Evolutionary conservation across 2,329 filamentous ascomycete genomes (phyloP).

Genomic region (Drechslerella coelobrocha): DNA sequence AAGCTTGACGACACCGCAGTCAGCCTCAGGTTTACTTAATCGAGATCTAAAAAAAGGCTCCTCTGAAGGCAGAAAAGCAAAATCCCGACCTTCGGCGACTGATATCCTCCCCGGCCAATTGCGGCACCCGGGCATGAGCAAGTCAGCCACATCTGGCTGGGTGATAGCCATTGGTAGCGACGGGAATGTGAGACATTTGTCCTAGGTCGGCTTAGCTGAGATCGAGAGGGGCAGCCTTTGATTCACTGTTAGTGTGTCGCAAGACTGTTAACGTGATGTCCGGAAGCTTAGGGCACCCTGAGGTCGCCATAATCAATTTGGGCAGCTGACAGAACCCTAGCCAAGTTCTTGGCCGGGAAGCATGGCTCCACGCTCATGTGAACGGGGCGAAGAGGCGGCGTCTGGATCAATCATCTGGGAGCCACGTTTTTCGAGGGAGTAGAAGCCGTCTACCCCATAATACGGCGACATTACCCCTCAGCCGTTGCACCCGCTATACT

Average conservation of each 20-base stretch:
- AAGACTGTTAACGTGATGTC: too few relatives aligned
- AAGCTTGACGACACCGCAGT: too few relatives aligned
- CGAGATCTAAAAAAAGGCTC: not conserved
- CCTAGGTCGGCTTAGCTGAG: constrained; percentile 23
- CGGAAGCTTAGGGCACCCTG: too few relatives aligned
- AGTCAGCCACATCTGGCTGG: constrained; percentile 42
- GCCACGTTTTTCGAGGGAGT: constrained; percentile 32
- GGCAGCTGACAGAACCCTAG: constrained; percentile 43
- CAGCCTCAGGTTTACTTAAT: too few relatives aligned
- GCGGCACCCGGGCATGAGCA: constrained; percentile 40
- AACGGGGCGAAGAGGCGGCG: constrained; percentile 24
- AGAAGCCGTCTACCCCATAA: constrained; percentile 19
- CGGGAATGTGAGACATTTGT: constrained; percentile 46
- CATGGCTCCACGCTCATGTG: constrained; percentile 41
- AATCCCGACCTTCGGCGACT: constrained; percentile 50
- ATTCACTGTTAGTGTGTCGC: constrained; percentile 25
- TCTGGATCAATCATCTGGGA: constrained; percentile 30
- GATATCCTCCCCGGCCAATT: constrained; percentile 47
- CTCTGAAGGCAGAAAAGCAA: too few relatives aligned
- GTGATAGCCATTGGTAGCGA: constrained; percentile 48
- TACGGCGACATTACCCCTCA: constrained; percentile 46
- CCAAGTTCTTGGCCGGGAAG: constrained; percentile 7
- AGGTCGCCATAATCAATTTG: constrained; percentile 34
- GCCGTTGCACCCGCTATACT: constrained; percentile 44
- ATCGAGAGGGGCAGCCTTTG: constrained; percentile 6